Percentiles rank a stretch among this genome's conserved stretches.
phyloP scores from a whole-genome alignment of 192 early-diverging fungal species.

The Podila clonocystis region DNA sequence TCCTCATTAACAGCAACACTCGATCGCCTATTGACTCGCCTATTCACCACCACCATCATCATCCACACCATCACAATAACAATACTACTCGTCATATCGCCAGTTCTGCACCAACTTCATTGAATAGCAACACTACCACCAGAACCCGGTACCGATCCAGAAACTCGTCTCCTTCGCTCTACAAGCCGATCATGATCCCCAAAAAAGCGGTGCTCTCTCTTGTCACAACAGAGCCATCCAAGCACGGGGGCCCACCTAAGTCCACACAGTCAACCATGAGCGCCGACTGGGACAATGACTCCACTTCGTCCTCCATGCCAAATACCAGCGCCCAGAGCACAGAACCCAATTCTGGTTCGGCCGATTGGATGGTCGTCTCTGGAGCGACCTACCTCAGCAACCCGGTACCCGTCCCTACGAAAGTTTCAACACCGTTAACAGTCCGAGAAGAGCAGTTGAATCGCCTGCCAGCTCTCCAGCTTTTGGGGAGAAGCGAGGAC shows the following conservation, averaged over 20 bases:
- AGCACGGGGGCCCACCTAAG: conserved; percentile 25
- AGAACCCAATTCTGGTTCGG: conserved; percentile 25
- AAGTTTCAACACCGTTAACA: conserved; percentile 6
- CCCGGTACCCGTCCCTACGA: neutral
- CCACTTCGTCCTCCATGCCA: neutral
- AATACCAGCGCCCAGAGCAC: conserved; percentile 6
- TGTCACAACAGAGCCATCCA: conserved; percentile 43
- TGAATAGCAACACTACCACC: neutral
- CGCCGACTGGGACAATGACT: conserved; percentile 33
- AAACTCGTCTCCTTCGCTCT: conserved; percentile 23
- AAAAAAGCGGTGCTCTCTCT: conserved; percentile 30
- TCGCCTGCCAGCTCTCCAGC: conserved; percentile 39
- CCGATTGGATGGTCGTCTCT: conserved; percentile 40
- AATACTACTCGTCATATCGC: conserved; percentile 11
- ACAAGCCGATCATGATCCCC: conserved; percentile 39
- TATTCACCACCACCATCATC: conserved; percentile 5
- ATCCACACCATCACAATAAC: conserved; percentile 22
- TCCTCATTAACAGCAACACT: neutral
- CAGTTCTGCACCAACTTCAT: conserved; percentile 3
- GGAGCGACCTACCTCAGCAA: conserved; percentile 19
- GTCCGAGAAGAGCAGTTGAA: conserved; percentile 41
- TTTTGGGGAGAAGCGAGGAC: conserved; percentile 54
- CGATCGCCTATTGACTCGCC: neutral
- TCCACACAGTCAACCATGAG: conserved; percentile 36
- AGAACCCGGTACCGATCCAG: conserved; percentile 23